Base-by-base conservation (phyloP, 805 yeast species). In the Candida bentonensis region DNA sequence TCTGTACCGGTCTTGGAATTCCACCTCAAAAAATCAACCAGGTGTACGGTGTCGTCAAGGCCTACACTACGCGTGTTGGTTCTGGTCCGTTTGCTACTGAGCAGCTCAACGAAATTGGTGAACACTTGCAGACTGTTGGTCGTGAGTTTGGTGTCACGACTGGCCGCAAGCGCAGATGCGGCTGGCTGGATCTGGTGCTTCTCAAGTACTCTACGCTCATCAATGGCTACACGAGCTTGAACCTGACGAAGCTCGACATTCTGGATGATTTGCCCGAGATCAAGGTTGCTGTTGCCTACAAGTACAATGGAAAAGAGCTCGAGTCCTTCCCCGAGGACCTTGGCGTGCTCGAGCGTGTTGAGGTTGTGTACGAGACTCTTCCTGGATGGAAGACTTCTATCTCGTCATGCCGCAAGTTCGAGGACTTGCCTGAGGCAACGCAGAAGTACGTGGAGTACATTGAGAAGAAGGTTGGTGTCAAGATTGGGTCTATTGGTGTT, bases 71-170 rank as follows among this genome's bases (percentile, higher is more conserved):
- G 28, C 79, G 98, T 67, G 98, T 92, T 45, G 98, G 98, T 57
- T 97, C 88, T 61, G 98, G 98, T 52, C 98, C 98, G 25, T 92
- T 92, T 82, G 96, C 98, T 49, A 81, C 97, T 46, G 98, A 92
- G 67, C 97, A 88, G 63, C 74, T 88, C 61, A 87, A 89, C 63
- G 78, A 68, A 28, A 76, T 69, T 41, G 98, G 98, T 59, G 94
- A 83, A 57, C 76, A 77, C 52, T 72, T 92, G 60, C 98, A 92
- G 65, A 66, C 72, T 39, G 84, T 92, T 50, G 98, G 98, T 58
- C 95, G 88, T 47, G 98, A 92, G 67, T 84, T 62, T 58, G 98
- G 98, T 66, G 98, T 92, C 54, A 92, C 98, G 51, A 92, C 98
- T 28, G 98, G 98, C 53, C 81, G 98, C 70, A 87, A 88, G 74